phyloP scores from a whole-genome alignment of 176 grass and related monocot genomes.

The Tillandsia fasciculata region DNA sequence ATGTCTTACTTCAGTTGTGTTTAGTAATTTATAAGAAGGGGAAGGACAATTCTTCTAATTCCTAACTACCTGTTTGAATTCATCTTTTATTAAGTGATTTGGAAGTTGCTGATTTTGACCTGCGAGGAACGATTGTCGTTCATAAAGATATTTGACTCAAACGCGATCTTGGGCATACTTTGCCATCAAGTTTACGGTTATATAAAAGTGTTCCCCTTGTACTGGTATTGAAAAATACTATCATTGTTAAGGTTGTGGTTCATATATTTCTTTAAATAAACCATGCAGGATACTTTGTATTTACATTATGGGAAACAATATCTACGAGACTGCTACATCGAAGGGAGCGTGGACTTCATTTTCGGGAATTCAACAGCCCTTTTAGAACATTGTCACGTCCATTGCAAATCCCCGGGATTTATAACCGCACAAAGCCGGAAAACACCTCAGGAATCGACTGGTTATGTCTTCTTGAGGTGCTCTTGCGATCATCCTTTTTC shows the following conservation, averaged over 20 bases:
- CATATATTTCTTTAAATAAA: neutral
- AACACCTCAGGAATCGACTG: slow-evolving; percentile 81
- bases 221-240: too few species aligned
- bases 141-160: too few species aligned
- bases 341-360: slow-evolving; percentile 95
- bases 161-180: too few species aligned
- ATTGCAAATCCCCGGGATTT: slow-evolving; percentile 76
- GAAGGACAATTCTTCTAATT: too few species aligned
- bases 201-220: too few species aligned
- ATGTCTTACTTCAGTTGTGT: too few species aligned
- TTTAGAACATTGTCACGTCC: slow-evolving; percentile 92
- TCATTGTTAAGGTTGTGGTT: too few species aligned
- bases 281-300: slow-evolving; percentile 80
- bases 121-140: neutral
- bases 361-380: slow-evolving; percentile 89
- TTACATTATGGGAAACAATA: slow-evolving; percentile 95
- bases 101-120: slow-evolving; percentile 2
- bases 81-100: neutral
- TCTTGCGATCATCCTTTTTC: neutral
- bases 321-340: slow-evolving; percentile 88
- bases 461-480: slow-evolving; percentile 91
- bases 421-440: slow-evolving; percentile 97
- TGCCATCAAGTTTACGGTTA: too few species aligned
- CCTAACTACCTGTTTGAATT: too few species aligned
- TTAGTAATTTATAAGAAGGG: too few species aligned